Percentiles rank a stretch among this genome's conserved stretches.
These are phyloP conservation scores for Solanum dulcamara DNA, from an alignment of 257 asterid genomes.

Conservation along the genomic window DNA sequence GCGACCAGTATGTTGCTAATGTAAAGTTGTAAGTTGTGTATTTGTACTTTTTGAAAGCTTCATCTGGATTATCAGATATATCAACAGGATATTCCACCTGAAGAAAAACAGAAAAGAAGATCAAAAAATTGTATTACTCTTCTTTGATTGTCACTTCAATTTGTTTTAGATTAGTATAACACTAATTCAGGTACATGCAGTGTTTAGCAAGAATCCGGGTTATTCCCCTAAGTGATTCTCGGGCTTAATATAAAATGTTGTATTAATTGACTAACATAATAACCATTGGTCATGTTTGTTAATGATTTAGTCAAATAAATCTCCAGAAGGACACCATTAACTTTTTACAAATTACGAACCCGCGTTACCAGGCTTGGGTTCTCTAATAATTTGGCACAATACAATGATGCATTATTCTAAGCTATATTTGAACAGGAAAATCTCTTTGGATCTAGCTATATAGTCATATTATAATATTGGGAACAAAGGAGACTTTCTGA, in stretches of 20 bases:
- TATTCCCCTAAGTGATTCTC: not conserved
- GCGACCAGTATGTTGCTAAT: constrained; percentile 75
- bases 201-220: not conserved
- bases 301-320: not conserved
- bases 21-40: constrained; percentile 58
- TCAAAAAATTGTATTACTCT: not conserved
- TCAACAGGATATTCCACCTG: constrained; percentile 58
- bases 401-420: not conserved
- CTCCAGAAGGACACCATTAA: not conserved
- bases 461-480: not conserved
- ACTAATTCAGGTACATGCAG: not conserved
- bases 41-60: constrained; percentile 44
- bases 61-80: constrained; percentile 27
- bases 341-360: not conserved
- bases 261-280: not conserved
- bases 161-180: not conserved
- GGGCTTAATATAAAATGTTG: not conserved
- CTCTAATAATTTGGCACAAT: not conserved
- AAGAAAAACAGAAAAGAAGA: not conserved
- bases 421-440: not conserved
- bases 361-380: not conserved
- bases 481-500: not conserved
- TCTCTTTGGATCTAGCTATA: not conserved
- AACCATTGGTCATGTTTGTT: not conserved
- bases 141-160: not conserved